phyloP scores from a whole-genome alignment of 2,329 filamentous ascomycete species.

The Coniella lustricola region DNA sequence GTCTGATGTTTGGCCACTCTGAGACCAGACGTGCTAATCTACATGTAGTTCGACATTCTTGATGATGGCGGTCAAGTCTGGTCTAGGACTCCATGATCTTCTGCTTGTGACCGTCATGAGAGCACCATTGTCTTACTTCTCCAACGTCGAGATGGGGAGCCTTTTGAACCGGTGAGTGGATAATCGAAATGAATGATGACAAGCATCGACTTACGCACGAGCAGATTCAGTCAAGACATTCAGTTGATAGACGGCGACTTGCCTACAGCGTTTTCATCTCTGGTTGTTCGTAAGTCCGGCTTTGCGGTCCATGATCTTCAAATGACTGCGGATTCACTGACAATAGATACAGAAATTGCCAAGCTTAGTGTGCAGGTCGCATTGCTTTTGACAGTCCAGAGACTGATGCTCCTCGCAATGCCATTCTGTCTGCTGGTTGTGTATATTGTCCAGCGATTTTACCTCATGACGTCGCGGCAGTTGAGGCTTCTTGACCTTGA shows the following conservation, averaged over 20 bases:
- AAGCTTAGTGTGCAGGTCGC: constrained; percentile 34
- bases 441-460: constrained; percentile 42
- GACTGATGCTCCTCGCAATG: constrained; percentile 38
- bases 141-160: constrained; percentile 31
- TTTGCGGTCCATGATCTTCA: constrained; percentile 2
- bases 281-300: constrained; percentile 28
- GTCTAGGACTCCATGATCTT: constrained; percentile 24
- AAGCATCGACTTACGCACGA: constrained; percentile 1
- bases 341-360: constrained; percentile 26
- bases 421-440: constrained; percentile 35
- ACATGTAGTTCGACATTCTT: constrained; percentile 25
- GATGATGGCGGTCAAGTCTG: constrained; percentile 31
- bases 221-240: constrained; percentile 37
- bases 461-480: constrained; percentile 50
- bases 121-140: constrained; percentile 34
- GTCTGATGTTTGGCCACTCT: too few species aligned
- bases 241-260: constrained; percentile 36
- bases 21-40: background rate
- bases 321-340: background rate
- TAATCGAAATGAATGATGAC: background rate
- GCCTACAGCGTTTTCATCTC: constrained; percentile 27
- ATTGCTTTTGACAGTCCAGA: constrained; percentile 37
- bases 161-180: constrained; percentile 31
- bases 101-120: constrained; percentile 28
- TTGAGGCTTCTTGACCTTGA: constrained; percentile 50